phyloP scores from a whole-genome alignment of 2,329 filamentous ascomycete species.

The Curvularia verruculosa region DNA sequence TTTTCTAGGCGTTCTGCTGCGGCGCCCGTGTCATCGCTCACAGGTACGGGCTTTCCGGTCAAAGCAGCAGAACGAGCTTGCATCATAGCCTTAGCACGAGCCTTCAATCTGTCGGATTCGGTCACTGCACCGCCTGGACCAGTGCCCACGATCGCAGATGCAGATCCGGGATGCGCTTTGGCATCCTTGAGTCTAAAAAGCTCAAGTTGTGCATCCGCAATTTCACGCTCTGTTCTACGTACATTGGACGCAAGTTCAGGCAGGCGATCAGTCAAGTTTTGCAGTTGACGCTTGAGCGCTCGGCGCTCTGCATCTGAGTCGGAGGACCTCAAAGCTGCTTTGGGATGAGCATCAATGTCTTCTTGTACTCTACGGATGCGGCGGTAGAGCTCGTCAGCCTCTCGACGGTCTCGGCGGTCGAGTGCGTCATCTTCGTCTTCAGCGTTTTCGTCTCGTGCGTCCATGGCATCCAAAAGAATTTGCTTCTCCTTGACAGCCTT shows the following conservation, averaged over 20 bases:
- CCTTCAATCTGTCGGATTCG: constrained; percentile 92
- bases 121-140: constrained; percentile 90
- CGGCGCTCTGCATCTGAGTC: constrained; percentile 90
- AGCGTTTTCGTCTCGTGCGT: constrained; percentile 90
- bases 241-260: constrained; percentile 93
- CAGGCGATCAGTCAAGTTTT: constrained; percentile 84
- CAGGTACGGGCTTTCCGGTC: constrained; percentile 78
- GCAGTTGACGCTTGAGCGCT: constrained; percentile 84
- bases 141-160: constrained; percentile 83
- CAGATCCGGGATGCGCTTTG: constrained; percentile 84
- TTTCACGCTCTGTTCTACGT: constrained; percentile 85
- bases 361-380: constrained; percentile 90
- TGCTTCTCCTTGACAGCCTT: constrained; percentile 96
- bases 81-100: constrained; percentile 97
- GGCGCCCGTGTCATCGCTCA: constrained; percentile 73
- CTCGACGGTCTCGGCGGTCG: constrained; percentile 86
- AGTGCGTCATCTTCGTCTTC: constrained; percentile 90
- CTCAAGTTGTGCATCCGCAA: constrained; percentile 89
- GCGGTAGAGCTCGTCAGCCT: constrained; percentile 92
- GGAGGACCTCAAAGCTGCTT: constrained; percentile 64
- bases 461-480: constrained; percentile 91
- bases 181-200: constrained; percentile 93
- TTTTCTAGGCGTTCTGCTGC: constrained; percentile 87
- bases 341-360: constrained; percentile 91
- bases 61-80: constrained; percentile 93